Conservation (phyloP, 306 rosid species). For the Vigna unguiculata region DNA sequence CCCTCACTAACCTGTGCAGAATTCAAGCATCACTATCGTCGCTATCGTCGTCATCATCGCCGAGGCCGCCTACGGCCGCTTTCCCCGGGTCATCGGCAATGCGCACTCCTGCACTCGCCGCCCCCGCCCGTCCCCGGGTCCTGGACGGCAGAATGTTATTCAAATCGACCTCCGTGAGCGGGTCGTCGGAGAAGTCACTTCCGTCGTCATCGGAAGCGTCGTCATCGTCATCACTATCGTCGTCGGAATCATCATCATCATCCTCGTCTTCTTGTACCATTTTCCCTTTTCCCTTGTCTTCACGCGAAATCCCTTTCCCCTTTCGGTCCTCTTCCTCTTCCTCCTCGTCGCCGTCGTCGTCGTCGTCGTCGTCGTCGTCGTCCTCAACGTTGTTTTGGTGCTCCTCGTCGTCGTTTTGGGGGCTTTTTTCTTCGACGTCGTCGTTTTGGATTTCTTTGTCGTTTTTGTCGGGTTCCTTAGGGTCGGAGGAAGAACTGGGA, state of each 20-base stretch:
- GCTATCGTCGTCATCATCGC: conserved; percentile 17
- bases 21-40: conserved; percentile 63
- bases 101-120: conserved; percentile 64
- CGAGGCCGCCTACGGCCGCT: not conserved
- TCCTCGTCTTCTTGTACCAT: conserved; percentile 65
- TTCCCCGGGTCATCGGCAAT: conserved; percentile 58
- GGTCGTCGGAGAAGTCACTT: conserved; percentile 81
- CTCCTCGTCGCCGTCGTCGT: conserved; percentile 33
- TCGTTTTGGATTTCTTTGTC: conserved; percentile 19
- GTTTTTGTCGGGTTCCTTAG: conserved; percentile 11
- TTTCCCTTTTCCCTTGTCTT: conserved; percentile 87
- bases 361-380: not conserved
- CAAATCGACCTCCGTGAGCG: conserved; percentile 90
- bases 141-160: conserved; percentile 91
- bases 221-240: conserved; percentile 43
- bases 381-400: conserved; percentile 39
- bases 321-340: conserved; percentile 63
- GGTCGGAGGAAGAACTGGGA: conserved; percentile 44
- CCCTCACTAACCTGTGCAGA: conserved; percentile 59
- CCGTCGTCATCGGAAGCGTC: conserved; percentile 66
- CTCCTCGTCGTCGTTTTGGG: conserved; percentile 31
- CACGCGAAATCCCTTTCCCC: conserved; percentile 76
- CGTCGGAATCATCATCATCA: conserved; percentile 36
- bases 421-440: conserved; percentile 9
- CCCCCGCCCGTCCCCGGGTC: conserved; percentile 76